Base-by-base conservation (phyloP, 2,329 filamentous ascomycete species). In the Hypoxylon sp. region DNA sequence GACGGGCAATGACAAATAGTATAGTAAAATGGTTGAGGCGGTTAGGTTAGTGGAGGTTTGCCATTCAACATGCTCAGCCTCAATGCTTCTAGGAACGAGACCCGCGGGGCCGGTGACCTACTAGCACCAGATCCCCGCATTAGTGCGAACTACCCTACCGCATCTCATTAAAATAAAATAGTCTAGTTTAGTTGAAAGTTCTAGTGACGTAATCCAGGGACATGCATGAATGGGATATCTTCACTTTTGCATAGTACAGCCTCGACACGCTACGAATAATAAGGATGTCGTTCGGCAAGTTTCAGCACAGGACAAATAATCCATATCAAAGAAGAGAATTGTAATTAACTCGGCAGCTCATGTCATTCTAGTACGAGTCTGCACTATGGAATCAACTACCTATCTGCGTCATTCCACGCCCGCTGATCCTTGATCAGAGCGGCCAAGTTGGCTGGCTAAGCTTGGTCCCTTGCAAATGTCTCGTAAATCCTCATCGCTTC, bases 381-480 rank as follows among this genome's bases (percentile, higher is more conserved):
- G 32, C 54, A 39, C 16, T 29, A 29, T 34, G 3, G 3, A 27
- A n/a, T 23, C 47, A 30, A 27, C 41, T 43, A 59, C 12, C 43
- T 46, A 47, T 43, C 25, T 48, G 23, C 39, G 30, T 39, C 16
- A 8, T 41, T 29, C 32, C 47, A 37, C 32, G 7, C 39, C 25
- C 54, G 30, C 9, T 43, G 50, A 46, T 56, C 56, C 39, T n/a
- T 41, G 32, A 61, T 57, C 51, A 65, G 54, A 65, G 59, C 58
- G 59, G 59, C 59, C 65, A 68, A 68, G 62, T 66, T 68, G 47
- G 65, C 51, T 68, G 65, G 62, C 62, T 65, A 58, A 55, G 30
- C 54, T 63, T 9, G 27, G 27, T 62, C 39, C n/a, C 23, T 32
- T 23, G 23, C 30, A 55, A 50, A 63, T 25, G 25, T 57, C 19